Base-by-base conservation (phyloP, 2,329 filamentous ascomycete species). In the Arthroderma uncinatum region DNA sequence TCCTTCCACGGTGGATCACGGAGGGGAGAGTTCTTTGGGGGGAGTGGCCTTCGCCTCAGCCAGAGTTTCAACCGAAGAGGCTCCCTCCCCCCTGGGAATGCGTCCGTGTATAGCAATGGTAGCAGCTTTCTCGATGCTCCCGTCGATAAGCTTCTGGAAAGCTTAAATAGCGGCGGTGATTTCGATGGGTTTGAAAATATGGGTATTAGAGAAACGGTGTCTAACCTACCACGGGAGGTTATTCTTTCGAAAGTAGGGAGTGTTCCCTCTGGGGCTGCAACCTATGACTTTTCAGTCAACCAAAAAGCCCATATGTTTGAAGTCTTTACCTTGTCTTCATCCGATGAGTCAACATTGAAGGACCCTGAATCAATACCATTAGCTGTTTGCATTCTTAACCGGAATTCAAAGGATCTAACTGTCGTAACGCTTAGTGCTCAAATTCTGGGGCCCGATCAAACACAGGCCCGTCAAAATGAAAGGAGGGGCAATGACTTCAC, bases 1-100 rank as follows among this genome's bases (percentile, higher is more conserved):
- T 59, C 67, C 42, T 64, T 66, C 25, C 76, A 71, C 70, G 62
- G 77, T 69, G 76, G 78, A 44, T 71, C 78, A 12, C 82, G 85
- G 62, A 81, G 86, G 59, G 79, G 82, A 5, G 85, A 93, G 55
- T 95, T 91, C 1, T 81, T 93, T 61, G 86, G 86, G 30, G 83
- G 79, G 56, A 78, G 82, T 55, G 81, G 82, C 56, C 78, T 80
- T 36, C 81, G 87, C 44, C 76, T 76, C 48, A 91, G 87, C 64
- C 78, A 82, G 66, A 72, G 72, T 33, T 72, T 73, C 62, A 73
- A 73, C 47, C 71, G 79, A 58, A 76, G 81, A 63, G 77, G 74
- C n/a, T 84, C 81, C 8, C 77, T 82, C 1, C 79, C 78, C 23
- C 68, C 71, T 2, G 80, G 78, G 33, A 71, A 67, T 36, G 74